These are phyloP conservation scores for Magnolia changhungtana DNA, from an alignment of 164 flowering plant genomes.

Conservation along the genomic window DNA sequence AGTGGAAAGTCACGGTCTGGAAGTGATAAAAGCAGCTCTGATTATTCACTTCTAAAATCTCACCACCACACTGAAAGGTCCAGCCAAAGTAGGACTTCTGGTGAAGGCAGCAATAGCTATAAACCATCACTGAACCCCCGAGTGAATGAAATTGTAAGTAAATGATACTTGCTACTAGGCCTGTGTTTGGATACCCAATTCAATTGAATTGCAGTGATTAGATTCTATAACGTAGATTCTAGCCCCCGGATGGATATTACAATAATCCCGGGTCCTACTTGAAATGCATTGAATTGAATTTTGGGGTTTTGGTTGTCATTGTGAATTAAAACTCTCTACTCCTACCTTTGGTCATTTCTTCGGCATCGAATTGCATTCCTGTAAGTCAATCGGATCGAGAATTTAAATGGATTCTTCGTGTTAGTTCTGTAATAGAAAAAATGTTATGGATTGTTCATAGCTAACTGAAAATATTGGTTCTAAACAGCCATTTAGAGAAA, in stretches of 20 bases:
- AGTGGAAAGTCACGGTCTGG: constrained; percentile 27
- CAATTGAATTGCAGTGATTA: too few species aligned
- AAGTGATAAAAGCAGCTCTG: constrained; percentile 32
- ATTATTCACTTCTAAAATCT: constrained; percentile 26
- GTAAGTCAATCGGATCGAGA: not conserved
- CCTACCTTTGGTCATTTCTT: not conserved
- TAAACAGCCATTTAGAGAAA: too few species aligned
- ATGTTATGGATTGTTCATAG: too few species aligned
- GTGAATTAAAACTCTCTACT: not conserved
- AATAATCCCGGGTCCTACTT: not conserved
- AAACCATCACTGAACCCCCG: constrained; percentile 16
- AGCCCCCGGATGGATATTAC: too few species aligned
- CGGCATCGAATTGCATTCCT: not conserved
- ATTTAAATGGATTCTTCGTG: not conserved
- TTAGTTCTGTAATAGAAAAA: too few species aligned
- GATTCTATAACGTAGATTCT: too few species aligned
- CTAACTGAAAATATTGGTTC: too few species aligned
- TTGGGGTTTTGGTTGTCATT: not conserved
- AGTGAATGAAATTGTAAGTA: constrained; percentile 34
- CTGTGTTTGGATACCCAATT: too few species aligned
- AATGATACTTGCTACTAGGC: too few species aligned
- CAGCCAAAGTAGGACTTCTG: constrained; percentile 16
- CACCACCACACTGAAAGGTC: constrained; percentile 21
- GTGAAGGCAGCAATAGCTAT: constrained; percentile 20
- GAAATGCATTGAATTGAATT: not conserved